Evolutionary conservation across 345 rosid genomes (phyloP), one percentile per base, ranked within the genome.

Genomic region (Acer campestre): DNA sequence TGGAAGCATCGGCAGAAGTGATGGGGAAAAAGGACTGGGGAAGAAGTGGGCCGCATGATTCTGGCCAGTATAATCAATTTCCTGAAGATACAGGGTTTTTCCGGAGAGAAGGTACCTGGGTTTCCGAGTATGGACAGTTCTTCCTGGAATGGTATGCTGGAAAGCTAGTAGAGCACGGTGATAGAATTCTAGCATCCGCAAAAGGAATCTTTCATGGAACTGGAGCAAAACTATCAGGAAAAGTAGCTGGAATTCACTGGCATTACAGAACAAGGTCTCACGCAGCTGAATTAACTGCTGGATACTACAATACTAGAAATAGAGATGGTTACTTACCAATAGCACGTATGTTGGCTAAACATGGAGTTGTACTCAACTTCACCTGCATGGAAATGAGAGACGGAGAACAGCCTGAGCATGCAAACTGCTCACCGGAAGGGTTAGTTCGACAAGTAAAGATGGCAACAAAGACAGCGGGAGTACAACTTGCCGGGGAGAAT

Each of bases 361-460:
- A 94, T 48, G 91, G 87, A 7, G 95, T 86, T 55, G 89, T 91
- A 20, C 77, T 91, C 22, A 93, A 96, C 84, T 96, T 94, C 90
- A 96, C 99, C 73, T 96, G 98, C 94, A 93, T 94, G 98, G 99
- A 96, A 78, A 92, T 92, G 98, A 88, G 83, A 80, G 98, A 93
- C 65, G 82, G 82, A 1, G 93, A 93, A 64, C 98, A 93, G 77
- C 97, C 95, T 0, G 87, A 78, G 49, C 58, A 86, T 62, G 97
- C 97, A 25, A 88, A 90, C 65, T 92, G 98, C 84, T 96, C 99
- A 0, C 97, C 99, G 0, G 93, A 93, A 89, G 97, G 97, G 59
- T 84, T 94, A 73, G 98, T 96, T 9, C 78, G 64, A 85, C 99
- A 96, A 84, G 95, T 92, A 67, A 92, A 94, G 88, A 88, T 79